These are phyloP conservation scores for Trichoderma gamsii DNA, from an alignment of 495 filamentous ascomycete genomes.

Conservation along the genomic window DNA sequence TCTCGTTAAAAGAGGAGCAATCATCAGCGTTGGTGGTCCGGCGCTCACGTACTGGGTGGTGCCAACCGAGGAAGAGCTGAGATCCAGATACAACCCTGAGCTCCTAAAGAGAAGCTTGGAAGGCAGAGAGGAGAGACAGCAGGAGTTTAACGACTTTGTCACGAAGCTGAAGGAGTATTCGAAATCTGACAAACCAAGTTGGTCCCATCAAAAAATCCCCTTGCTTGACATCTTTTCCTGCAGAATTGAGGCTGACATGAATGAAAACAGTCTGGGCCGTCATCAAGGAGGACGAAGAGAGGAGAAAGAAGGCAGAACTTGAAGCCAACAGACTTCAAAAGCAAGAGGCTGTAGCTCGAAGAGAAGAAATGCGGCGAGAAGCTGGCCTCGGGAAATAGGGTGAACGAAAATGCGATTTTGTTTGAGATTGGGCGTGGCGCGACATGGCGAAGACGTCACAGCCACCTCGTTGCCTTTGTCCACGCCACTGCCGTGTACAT, in stretches of 20 bases:
- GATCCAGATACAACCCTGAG: constrained; percentile 88
- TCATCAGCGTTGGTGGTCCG: constrained; percentile 74
- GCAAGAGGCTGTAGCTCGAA: constrained; percentile 57
- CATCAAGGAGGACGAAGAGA: constrained; percentile 55
- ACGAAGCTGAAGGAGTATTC: constrained; percentile 76
- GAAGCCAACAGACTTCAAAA: constrained; percentile 36
- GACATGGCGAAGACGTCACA: background rate
- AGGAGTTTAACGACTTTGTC: constrained; percentile 88
- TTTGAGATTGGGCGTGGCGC: background rate
- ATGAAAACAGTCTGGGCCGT: constrained; percentile 58
- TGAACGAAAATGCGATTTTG: background rate
- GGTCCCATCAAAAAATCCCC: constrained; percentile 17
- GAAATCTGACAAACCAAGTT: constrained; percentile 78
- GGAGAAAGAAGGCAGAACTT: constrained; percentile 45
- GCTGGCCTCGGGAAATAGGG: constrained; percentile 26
- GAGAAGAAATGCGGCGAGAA: constrained; percentile 52
- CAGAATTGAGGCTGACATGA: constrained; percentile 4
- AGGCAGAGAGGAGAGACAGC: constrained; percentile 60
- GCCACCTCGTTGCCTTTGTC: background rate
- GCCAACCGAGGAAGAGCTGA: constrained; percentile 86
- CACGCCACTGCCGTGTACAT: constrained; percentile 1
- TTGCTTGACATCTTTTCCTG: background rate
- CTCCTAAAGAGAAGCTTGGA: constrained; percentile 77
- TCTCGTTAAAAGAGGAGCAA: constrained; percentile 48
- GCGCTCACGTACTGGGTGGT: constrained; percentile 72